A percentile compares a stretch with the other conserved stretches of the same genome.
Conservation (phyloP, 306 rosid species). For the Malus domestica region DNA sequence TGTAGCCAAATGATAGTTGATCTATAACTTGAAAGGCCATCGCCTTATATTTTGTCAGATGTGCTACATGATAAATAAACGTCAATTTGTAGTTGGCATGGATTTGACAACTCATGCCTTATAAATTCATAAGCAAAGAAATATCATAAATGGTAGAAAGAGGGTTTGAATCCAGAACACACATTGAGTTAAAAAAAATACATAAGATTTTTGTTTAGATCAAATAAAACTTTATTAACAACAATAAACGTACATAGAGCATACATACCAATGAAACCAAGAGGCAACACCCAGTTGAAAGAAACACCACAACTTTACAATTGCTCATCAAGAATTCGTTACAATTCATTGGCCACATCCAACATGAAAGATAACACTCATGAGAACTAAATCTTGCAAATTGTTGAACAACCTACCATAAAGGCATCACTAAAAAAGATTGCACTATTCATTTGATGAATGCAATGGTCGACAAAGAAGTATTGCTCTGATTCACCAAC, state of each 20-base stretch:
- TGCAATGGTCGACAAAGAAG: background rate
- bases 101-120: conserved; percentile 19
- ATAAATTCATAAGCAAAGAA: background rate
- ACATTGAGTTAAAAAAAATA: background rate
- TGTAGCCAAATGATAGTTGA: background rate
- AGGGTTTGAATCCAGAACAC: too few relatives aligned
- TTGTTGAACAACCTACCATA: too few relatives aligned
- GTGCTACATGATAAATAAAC: background rate
- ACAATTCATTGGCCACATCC: background rate
- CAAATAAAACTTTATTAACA: background rate
- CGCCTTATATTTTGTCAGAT: background rate
- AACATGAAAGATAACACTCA: background rate
- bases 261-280: background rate
- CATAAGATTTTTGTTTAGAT: background rate
- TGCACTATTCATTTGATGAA: background rate
- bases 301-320: background rate
- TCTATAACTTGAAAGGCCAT: background rate
- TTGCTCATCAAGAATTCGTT: background rate
- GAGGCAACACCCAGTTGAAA: background rate
- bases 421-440: background rate
- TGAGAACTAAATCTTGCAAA: too few relatives aligned
- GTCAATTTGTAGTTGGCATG: background rate
- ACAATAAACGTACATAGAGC: too few relatives aligned
- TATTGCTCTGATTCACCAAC: background rate
- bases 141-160: background rate